Base-by-base conservation (phyloP, 2,329 filamentous ascomycete genomes). In the Exophiala mesophila region DNA sequence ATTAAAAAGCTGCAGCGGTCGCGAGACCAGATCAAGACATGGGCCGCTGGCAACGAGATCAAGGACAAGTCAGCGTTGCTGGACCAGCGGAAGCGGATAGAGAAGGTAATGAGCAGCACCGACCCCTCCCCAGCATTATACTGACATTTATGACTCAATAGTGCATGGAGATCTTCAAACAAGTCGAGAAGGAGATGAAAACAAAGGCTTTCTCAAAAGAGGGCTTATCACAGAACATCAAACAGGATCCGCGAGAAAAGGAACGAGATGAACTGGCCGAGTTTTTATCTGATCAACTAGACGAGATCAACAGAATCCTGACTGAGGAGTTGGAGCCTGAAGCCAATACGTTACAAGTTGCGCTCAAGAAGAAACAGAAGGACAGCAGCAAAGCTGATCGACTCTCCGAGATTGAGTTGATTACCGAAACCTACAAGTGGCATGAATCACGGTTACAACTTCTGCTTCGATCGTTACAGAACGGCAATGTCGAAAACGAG, bases 141-240 rank as follows among this genome's bases (percentile, higher is more conserved):
- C n/a, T n/a, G n/a, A n/a, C n/a, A n/a, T n/a, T n/a, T n/a, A n/a
- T n/a, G n/a, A n/a, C n/a, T n/a, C n/a, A n/a, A 46, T 53, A 70
- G 63, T 69, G 65, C 69, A 98, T 98, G 92, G 92, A 98, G 70
- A 88, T 88, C 60, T 98, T 98, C 78, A 98, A 98, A 72, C 90
- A 89, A n/a, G 92, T 98, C 39, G 92, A 98, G 68, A 98, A 98
- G 74, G 92, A 95, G 60, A 97, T 98, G 92, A 98, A 98, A 75
- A 98, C 92, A 44, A 98, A 98, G 68, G 92, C 92, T 49, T 98
- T 95, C 69, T 97, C 92, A 50, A 97, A 98, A 73, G 92, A 97
- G 68, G 92, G 92, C 32, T 71, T 98, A 53, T 92, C 87, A 52
- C 86, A 90, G 39, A 88, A 88, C 18, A 83, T 88, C 37, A 94